Conservation (phyloP, 805 yeast genomes). For the Starmerella bacillaris region DNA sequence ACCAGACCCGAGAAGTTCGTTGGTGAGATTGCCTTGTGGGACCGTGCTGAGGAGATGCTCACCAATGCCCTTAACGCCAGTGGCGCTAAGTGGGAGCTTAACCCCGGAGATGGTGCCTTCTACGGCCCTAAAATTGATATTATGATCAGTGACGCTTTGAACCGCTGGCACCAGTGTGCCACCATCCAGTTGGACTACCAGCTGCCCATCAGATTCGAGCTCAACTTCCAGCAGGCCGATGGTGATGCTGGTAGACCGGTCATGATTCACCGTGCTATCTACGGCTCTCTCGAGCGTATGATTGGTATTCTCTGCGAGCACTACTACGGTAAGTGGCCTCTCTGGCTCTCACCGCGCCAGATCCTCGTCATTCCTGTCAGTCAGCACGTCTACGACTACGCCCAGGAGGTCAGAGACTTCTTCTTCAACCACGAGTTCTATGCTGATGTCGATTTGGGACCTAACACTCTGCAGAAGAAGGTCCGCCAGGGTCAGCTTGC, state of each 20-base stretch:
- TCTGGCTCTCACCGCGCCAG: slow-evolving; percentile 99
- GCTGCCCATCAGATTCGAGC: slow-evolving; percentile 81
- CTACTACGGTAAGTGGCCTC: slow-evolving; percentile 98
- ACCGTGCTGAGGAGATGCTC: slow-evolving; percentile 70
- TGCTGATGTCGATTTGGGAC: slow-evolving; percentile 83
- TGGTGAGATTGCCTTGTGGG: slow-evolving; percentile 90
- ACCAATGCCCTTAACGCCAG: slow-evolving; percentile 66
- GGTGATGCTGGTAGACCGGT: slow-evolving; percentile 55
- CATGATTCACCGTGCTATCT: slow-evolving; percentile 97
- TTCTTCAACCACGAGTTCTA: slow-evolving; percentile 55
- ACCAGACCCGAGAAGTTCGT: slow-evolving; percentile 94
- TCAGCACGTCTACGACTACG: slow-evolving; percentile 79
- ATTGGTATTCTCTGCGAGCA: slow-evolving; percentile 96
- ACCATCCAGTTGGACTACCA: slow-evolving; percentile 98
- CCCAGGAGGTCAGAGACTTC: slow-evolving; percentile 54
- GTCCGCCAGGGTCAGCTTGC: slow-evolving; percentile 89
- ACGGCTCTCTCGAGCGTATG: slow-evolving; percentile 98
- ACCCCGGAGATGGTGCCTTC: slow-evolving; percentile 91
- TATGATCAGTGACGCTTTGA: slow-evolving; percentile 81
- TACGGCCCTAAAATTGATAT: slow-evolving; percentile 98
- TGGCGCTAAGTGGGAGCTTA: slow-evolving; percentile 85
- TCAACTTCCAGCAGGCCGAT: slow-evolving; percentile 49
- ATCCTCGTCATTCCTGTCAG: slow-evolving; percentile 93
- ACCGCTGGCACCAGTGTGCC: slow-evolving; percentile 98
- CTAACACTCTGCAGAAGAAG: slow-evolving; percentile 96